Conservation (phyloP, 371 early-diverging fungal species). For the Capillidium rhysosporum region DNA sequence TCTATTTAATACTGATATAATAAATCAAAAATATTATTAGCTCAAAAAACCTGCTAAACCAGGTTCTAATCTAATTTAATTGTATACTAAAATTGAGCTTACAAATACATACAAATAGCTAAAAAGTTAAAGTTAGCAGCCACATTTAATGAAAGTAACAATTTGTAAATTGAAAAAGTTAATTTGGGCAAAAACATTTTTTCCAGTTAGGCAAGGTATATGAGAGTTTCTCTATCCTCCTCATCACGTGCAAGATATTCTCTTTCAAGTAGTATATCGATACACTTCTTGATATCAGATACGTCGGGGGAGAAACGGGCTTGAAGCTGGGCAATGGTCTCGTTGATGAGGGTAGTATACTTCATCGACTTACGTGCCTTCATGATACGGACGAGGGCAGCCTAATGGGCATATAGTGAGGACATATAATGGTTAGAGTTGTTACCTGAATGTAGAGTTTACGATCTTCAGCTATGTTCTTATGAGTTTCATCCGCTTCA, state of each 20-base stretch:
- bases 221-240: conserved; percentile 65
- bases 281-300: conserved; percentile 86
- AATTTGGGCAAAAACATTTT: too few relatives aligned
- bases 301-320: conserved; percentile 82
- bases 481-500: conserved; percentile 74
- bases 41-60: too few relatives aligned
- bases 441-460: conserved; percentile 67
- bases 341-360: conserved; percentile 66
- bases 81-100: too few relatives aligned
- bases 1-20: too few relatives aligned
- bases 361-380: conserved; percentile 87
- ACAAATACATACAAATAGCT: too few relatives aligned
- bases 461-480: conserved; percentile 73
- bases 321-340: conserved; percentile 72
- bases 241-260: conserved; percentile 86
- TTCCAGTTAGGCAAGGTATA: conserved; percentile 50
- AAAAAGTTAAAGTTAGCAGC: too few relatives aligned
- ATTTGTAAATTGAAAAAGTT: too few relatives aligned
- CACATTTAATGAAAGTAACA: too few relatives aligned
- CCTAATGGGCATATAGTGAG: conserved; percentile 18
- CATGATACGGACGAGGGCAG: conserved; percentile 93
- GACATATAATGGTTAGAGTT: not conserved
- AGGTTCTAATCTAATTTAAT: too few relatives aligned
- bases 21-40: too few relatives aligned
- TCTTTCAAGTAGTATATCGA: conserved; percentile 83